Base-by-base conservation (phyloP, 768 basidiomycete genomes). In the Lentinula lateritia region DNA sequence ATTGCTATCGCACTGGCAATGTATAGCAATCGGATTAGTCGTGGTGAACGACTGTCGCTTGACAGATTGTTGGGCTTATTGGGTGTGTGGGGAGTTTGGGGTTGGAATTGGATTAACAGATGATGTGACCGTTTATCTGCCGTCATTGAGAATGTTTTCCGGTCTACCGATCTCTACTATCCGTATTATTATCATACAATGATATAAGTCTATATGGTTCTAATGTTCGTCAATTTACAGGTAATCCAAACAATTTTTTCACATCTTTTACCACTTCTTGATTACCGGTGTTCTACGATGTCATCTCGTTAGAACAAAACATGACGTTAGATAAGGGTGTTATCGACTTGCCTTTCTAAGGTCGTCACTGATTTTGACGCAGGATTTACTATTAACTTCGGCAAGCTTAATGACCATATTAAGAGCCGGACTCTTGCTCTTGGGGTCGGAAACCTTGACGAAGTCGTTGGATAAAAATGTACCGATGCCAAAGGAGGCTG, bases 391-490 rank as follows among this genome's bases (percentile, higher is more conserved):
- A 67, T 92, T 78, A 12, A 97, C 87, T 50, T 84, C 81, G 42
- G 84, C 82, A 8, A 99, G 78, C 69, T 98, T 98, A 75, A 98
- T 95, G 53, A 99, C 96, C 70, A 98, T 98, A 69, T 96, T 97
- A 64, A 97, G 72, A 20, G 93, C 83, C 68, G 85, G 90, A 75
- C 90, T 93, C 73, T 84, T 85, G 68, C 83, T 82, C 15, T 58
- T 66, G 38, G 71, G 64, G n/a, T 72, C 77, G 36, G 77, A 76
- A 45, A 71, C 66, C 69, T 67, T 81, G 72, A 34, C 74, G 75
- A 95, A 97, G 73, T 97, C 95, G 69, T 97, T 98, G 15, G 94
- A 93, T 8, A 98, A 73, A 71, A 81, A 89, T 0, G 97, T 99
- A 0, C 97, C 97, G 48, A 98, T 94, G 8, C 97, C 97, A 70